Evolutionary conservation across 306 rosid genomes (phyloP).

Genomic region (Lathyrus aphaca): DNA sequence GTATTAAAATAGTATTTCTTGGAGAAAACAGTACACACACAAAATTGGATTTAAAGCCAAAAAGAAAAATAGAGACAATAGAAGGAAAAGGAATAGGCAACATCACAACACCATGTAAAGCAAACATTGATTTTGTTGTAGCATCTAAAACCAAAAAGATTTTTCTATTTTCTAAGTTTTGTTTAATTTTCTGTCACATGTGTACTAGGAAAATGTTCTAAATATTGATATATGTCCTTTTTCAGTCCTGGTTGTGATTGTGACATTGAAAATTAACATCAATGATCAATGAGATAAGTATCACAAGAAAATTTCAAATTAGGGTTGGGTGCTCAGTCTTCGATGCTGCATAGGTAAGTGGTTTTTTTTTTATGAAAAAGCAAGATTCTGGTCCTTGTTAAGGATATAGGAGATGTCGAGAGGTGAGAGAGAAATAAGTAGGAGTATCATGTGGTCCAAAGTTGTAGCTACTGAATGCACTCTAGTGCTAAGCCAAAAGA

Average conservation of each 20-base stretch:
- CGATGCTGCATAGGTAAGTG: slow-evolving; percentile 31
- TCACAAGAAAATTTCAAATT: slow-evolving; percentile 34
- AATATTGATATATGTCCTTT: slow-evolving; percentile 26
- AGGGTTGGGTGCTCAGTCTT: slow-evolving; percentile 10
- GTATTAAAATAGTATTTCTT: no score
- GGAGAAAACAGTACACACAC: no score
- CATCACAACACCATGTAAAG: slow-evolving; percentile 9
- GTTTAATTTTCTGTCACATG: slow-evolving; percentile 40
- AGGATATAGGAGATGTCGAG: slow-evolving; percentile 38
- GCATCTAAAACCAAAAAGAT: slow-evolving; percentile 37
- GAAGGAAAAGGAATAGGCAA: slow-evolving; percentile 35
- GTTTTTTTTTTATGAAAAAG: slow-evolving; percentile 27
- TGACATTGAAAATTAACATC: slow-evolving; percentile 15
- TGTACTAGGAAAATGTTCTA: not conserved
- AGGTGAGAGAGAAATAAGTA: slow-evolving; percentile 18
- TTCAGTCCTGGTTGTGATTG: slow-evolving; percentile 30
- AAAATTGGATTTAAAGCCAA: no score
- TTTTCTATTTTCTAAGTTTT: slow-evolving; percentile 28
- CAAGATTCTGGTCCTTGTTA: slow-evolving; percentile 31
- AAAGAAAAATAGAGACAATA: slow-evolving; percentile 35
- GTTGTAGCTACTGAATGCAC: slow-evolving; percentile 34
- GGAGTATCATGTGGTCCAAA: slow-evolving; percentile 53
- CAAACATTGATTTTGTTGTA: slow-evolving; percentile 17
- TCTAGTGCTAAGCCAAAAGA: slow-evolving; percentile 32
- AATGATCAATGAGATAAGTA: not conserved